A percentile compares a stretch with the other conserved stretches of the same genome.
Evolutionary conservation across 495 filamentous ascomycete genomes (phyloP).

Genomic region (Xylaria longipes): DNA sequence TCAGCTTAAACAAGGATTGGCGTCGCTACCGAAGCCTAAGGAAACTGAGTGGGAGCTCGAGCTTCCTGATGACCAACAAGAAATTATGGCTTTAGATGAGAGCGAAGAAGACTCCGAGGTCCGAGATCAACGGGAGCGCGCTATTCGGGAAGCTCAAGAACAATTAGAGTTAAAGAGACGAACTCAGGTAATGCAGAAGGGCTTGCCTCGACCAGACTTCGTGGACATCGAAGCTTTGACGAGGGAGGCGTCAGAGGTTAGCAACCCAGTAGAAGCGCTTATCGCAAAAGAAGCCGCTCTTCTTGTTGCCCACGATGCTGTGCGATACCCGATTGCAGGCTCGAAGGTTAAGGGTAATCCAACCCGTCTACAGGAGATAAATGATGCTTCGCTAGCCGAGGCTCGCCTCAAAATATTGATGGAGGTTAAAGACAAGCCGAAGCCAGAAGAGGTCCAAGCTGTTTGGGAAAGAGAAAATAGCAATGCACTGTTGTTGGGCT

Average conservation of each 20-base stretch:
- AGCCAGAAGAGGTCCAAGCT: constrained; percentile 66
- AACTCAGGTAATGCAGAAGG: constrained; percentile 87
- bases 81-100: constrained; percentile 60
- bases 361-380: constrained; percentile 66
- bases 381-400: constrained; percentile 72
- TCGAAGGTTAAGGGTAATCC: constrained; percentile 67
- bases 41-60: constrained; percentile 91
- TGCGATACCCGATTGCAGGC: constrained; percentile 72
- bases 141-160: constrained; percentile 72
- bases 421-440: constrained; percentile 67
- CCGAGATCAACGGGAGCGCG: constrained; percentile 73
- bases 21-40: constrained; percentile 89
- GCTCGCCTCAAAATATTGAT: constrained; percentile 78
- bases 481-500: constrained; percentile 69
- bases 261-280: constrained; percentile 52
- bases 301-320: constrained; percentile 81
- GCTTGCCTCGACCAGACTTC: constrained; percentile 76
- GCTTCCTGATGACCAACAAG: constrained; percentile 81
- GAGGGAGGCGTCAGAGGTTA: constrained; percentile 56
- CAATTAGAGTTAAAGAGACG: constrained; percentile 79
- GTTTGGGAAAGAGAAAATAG: constrained; percentile 71
- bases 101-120: constrained; percentile 84
- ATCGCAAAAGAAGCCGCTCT: constrained; percentile 79
- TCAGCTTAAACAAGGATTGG: constrained; percentile 73
- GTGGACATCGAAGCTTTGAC: constrained; percentile 76